Evolutionary conservation across 306 rosid genomes (phyloP).

Genomic region (Malus sieversii): DNA sequence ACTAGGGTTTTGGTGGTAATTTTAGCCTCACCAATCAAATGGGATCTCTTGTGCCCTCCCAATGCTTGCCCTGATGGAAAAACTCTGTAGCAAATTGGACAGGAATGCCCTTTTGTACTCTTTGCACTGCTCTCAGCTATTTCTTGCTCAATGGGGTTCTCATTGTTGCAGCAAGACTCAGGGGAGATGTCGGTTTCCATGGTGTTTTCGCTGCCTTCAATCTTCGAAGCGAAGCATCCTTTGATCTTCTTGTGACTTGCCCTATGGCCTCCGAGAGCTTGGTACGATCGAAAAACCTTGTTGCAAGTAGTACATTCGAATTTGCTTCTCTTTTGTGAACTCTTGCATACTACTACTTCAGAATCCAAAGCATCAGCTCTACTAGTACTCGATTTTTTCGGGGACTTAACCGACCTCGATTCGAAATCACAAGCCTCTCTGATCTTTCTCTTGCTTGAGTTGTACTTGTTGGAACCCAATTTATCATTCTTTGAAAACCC

Average conservation of each 20-base stretch:
- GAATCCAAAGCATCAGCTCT: slow-evolving; percentile 14
- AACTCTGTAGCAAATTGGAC: slow-evolving; percentile 67
- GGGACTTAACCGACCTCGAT: slow-evolving; percentile 19
- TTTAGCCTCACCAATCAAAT: slow-evolving; percentile 36
- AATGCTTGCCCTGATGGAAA: slow-evolving; percentile 86
- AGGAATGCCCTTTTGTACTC: slow-evolving; percentile 43
- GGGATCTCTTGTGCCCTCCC: slow-evolving; percentile 97
- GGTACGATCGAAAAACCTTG: slow-evolving; percentile 69
- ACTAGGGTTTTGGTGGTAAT: slow-evolving; percentile 16
- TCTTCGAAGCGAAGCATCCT: slow-evolving; percentile 55
- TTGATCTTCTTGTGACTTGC: slow-evolving; percentile 75
- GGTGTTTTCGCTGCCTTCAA: slow-evolving; percentile 55
- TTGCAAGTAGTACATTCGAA: slow-evolving; percentile 74
- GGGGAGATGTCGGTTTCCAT: slow-evolving; percentile 45
- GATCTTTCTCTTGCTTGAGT: slow-evolving; percentile 36
- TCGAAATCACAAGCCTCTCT: slow-evolving; percentile 13
- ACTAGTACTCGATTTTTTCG: slow-evolving; percentile 8
- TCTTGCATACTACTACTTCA: slow-evolving; percentile 28
- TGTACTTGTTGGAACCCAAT: slow-evolving; percentile 27
- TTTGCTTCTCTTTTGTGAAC: slow-evolving; percentile 40
- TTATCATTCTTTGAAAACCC: slow-evolving; percentile 29
- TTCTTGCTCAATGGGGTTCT: slow-evolving; percentile 7
- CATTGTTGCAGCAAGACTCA: slow-evolving; percentile 13
- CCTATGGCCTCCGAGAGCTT: slow-evolving; percentile 94
- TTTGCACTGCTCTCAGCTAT: slow-evolving; percentile 6